A percentile compares a stretch with the other conserved stretches of the same genome.
These are phyloP conservation scores for Gossypium bickii DNA, from an alignment of 345 rosid genomes.

Conservation along the genomic window DNA sequence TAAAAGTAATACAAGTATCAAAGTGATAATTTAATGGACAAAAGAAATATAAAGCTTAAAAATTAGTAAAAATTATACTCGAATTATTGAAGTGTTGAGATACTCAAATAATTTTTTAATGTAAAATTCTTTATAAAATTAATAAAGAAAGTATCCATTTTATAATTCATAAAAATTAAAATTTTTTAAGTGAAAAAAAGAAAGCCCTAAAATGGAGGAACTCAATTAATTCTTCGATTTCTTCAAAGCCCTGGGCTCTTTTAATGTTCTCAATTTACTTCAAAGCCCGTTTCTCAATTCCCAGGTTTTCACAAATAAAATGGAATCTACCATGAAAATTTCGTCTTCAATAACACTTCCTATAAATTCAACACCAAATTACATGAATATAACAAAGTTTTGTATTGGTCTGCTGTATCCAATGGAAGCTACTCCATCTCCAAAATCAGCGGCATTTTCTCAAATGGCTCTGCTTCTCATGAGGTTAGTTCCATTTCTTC, in stretches of 20 bases:
- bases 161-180: no score
- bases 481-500: constrained; percentile 34
- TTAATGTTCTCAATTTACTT: not conserved
- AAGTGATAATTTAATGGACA: no score
- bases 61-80: no score
- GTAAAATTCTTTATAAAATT: no score
- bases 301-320: constrained; percentile 8
- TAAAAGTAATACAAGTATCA: no score
- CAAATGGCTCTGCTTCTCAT: constrained; percentile 43
- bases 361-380: constrained; percentile 24
- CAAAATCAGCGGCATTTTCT: constrained; percentile 21
- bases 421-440: constrained; percentile 10
- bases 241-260: constrained; percentile 15
- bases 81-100: no score
- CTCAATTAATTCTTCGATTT: constrained; percentile 13
- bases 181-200: no score
- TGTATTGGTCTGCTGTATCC: constrained; percentile 18
- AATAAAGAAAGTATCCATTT: no score
- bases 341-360: constrained; percentile 29
- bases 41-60: no score
- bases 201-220: no score
- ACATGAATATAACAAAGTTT: constrained; percentile 4
- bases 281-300: constrained; percentile 8
- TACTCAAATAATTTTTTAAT: no score
- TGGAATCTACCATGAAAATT: constrained; percentile 35